These are phyloP conservation scores for Penicillium italicum DNA, from an alignment of 2,329 filamentous ascomycete species.

Conservation along the genomic window DNA sequence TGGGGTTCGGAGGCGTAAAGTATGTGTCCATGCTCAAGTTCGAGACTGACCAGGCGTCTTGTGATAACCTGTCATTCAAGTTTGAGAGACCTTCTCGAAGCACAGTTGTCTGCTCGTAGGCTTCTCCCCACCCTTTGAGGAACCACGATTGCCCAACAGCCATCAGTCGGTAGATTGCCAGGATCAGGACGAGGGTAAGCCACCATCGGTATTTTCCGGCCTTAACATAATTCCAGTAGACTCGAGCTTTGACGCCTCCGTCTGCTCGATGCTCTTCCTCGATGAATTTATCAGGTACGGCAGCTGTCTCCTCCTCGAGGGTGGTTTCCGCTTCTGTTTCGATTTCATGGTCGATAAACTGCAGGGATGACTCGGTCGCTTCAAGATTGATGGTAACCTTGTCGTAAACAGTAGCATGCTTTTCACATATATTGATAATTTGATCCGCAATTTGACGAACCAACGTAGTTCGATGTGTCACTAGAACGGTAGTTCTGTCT, in stretches of 20 bases:
- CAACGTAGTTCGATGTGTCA: conserved; percentile 66
- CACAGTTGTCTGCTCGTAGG: conserved; percentile 49
- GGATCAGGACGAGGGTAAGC: conserved; percentile 60
- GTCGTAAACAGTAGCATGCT: conserved; percentile 52
- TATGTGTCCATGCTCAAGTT: conserved; percentile 10
- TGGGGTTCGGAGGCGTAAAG: conserved; percentile 25
- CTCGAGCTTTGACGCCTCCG: conserved; percentile 68
- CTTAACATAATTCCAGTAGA: conserved; percentile 83
- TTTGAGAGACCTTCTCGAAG: conserved; percentile 16
- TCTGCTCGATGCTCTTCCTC: conserved; percentile 72
- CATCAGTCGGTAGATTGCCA: conserved; percentile 61
- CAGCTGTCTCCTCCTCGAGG: conserved; percentile 47
- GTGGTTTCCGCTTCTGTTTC: conserved; percentile 28
- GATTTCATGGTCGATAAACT: conserved; percentile 11
- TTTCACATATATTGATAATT: conserved; percentile 65
- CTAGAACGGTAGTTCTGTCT: conserved; percentile 55
- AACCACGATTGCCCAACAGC: conserved; percentile 72
- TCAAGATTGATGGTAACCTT: conserved; percentile 47
- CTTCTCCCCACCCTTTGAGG: conserved; percentile 81
- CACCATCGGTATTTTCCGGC: conserved; percentile 75
- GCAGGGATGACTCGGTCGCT: conserved; percentile 29
- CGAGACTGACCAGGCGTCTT: conserved; percentile 2
- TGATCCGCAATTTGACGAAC: conserved; percentile 70
- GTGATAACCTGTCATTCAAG: conserved; percentile 8
- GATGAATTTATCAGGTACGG: conserved; percentile 69